Base-by-base conservation (phyloP, 352 stramenopile species). In the Elongisporangium undulatum region DNA sequence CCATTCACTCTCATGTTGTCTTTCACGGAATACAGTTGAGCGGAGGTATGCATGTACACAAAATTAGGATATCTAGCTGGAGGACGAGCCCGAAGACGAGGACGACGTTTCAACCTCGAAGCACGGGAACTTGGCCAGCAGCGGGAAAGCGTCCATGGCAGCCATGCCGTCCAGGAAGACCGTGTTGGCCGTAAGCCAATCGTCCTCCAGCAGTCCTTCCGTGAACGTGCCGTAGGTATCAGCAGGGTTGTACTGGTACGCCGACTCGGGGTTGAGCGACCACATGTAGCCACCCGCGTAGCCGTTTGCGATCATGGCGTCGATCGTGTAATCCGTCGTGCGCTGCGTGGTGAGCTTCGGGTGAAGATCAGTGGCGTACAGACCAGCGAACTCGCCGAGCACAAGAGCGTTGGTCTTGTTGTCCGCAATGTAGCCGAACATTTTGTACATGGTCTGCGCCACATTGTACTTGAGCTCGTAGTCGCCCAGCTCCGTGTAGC, bases 261-360 rank as follows among this genome's bases (percentile, higher is more conserved):
- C 82, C 67, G 72, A 86, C 66, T 90, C 82, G 0, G 82, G 82
- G 52, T 92, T 92, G 2, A 92, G 65, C 12, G 79, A 89, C 82
- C 82, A 92, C 77, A 92, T 87, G 63, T 88, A 92, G 3, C 77
- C 80, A n/a, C 82, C 82, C 0, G 78, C 79, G 34, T 85, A 84
- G 0, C 67, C 66, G 1, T 72, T 58, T 53, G 82, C 65, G 10
- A 92, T 41, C 69, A 88, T 87, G 6, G 78, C 57, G 9, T 87
- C 64, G 24, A 92, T 84, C 12, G 79, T 80, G n/a, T 84, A 80
- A 54, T 94, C 82, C 1, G 75, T 88, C 26, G 71, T 75, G 22
- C 81, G 81, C 57, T 84, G 81, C 0, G 79, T 91, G 10, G 81
- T 91, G 22, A 79, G 68, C 53, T 62, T 41, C 2, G 70, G 70